These are phyloP conservation scores for Aspergillus candidus DNA, from an alignment of 2,329 filamentous ascomycete genomes.

Conservation along the genomic window DNA sequence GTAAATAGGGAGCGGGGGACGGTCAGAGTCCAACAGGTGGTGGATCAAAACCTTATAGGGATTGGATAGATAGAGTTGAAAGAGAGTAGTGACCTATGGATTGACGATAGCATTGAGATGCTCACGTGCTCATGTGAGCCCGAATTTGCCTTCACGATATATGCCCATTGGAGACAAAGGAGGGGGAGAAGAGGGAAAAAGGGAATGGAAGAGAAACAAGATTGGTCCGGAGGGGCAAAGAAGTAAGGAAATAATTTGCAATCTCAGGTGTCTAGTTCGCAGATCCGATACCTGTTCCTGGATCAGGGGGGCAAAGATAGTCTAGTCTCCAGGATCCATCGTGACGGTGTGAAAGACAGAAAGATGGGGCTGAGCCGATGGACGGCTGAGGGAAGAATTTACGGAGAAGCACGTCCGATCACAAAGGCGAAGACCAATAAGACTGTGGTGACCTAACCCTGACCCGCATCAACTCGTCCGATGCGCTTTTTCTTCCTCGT, in stretches of 20 bases:
- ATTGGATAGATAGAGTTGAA: no score
- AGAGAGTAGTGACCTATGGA: no score
- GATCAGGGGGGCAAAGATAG: constrained; percentile 13
- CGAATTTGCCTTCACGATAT: neutral
- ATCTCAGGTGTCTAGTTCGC: constrained; percentile 6
- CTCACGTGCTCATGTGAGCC: no score
- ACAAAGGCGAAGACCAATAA: neutral
- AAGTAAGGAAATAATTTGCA: constrained; percentile 5
- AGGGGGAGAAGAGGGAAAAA: constrained; percentile 1
- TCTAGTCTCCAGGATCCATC: constrained; percentile 10
- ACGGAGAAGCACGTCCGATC: no score
- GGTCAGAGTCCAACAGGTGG: no score
- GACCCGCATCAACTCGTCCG: no score
- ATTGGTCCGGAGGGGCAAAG: constrained; percentile 1
- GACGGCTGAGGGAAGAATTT: neutral
- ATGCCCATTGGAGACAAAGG: neutral
- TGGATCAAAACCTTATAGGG: no score
- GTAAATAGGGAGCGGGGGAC: no score
- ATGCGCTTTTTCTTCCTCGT: no score
- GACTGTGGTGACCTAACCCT: no score
- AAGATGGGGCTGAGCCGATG: constrained; percentile 8
- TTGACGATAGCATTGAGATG: no score
- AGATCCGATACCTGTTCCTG: constrained; percentile 16
- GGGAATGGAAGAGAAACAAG: constrained; percentile 1
- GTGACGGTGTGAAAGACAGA: constrained; percentile 2